Conservation (phyloP, 306 rosid species). For the Prunus dulcis region DNA sequence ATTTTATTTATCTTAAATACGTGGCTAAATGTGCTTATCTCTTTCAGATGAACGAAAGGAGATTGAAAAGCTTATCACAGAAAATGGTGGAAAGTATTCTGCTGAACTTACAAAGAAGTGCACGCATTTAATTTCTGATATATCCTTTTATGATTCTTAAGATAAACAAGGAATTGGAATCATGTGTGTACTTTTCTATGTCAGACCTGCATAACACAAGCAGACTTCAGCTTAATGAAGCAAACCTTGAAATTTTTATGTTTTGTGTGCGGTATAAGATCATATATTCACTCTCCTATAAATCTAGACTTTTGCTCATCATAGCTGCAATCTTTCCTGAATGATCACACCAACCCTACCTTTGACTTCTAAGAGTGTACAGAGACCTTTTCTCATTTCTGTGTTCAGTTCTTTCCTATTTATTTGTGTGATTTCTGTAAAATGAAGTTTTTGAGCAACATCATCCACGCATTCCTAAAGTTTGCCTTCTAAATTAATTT, state of each 20-base stretch:
- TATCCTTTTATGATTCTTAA: conserved; percentile 62
- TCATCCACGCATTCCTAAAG: background rate
- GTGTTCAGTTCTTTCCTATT: background rate
- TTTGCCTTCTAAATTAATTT: background rate
- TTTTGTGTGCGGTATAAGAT: background rate
- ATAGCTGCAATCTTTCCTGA: background rate
- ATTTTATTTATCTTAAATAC: background rate
- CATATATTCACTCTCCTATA: background rate
- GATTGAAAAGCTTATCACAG: conserved; percentile 62
- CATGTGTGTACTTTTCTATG: conserved; percentile 13
- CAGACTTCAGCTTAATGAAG: conserved; percentile 11
- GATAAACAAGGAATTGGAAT: conserved; percentile 22
- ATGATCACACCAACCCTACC: background rate
- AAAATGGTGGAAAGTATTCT: conserved; percentile 90
- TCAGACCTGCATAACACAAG: background rate
- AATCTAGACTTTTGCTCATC: background rate
- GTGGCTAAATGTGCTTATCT: conserved; percentile 33
- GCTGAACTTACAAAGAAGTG: conserved; percentile 81
- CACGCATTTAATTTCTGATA: conserved; percentile 85
- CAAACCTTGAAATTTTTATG: background rate
- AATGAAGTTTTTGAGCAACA: background rate
- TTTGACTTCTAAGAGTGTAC: background rate
- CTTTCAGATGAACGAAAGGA: conserved; percentile 74
- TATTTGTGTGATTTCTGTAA: background rate
- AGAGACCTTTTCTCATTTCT: background rate